A percentile compares a stretch with the other conserved stretches of the same genome.
Conservation (phyloP, 306 rosid genomes). For the Carpinus viminea region DNA sequence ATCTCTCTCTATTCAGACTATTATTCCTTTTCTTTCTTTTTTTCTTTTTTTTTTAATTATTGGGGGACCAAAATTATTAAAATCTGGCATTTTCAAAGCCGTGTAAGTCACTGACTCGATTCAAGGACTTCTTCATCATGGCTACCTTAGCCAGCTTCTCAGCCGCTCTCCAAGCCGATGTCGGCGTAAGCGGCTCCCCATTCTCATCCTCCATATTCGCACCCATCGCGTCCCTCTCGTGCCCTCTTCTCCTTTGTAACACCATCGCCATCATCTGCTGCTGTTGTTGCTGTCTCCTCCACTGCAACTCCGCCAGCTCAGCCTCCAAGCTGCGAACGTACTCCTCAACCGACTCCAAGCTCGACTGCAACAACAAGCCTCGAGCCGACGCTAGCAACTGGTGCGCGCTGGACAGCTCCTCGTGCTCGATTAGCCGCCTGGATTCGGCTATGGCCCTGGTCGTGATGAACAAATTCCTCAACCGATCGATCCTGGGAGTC, state of each 20-base stretch:
- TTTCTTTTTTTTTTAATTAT: not conserved
- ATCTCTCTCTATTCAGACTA: slow-evolving; percentile 8
- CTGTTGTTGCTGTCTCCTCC: slow-evolving; percentile 56
- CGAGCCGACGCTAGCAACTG: slow-evolving; percentile 73
- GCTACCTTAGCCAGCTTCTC: slow-evolving; percentile 87
- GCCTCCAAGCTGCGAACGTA: slow-evolving; percentile 55
- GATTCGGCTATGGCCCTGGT: slow-evolving; percentile 83
- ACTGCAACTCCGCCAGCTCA: slow-evolving; percentile 70
- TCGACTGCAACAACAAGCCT: slow-evolving; percentile 52
- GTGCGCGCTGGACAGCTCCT: slow-evolving; percentile 58
- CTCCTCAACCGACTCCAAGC: slow-evolving; percentile 41
- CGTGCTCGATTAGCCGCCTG: slow-evolving; percentile 48
- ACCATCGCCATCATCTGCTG: slow-evolving; percentile 30
- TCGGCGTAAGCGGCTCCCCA: slow-evolving; percentile 81
- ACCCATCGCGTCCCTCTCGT: slow-evolving; percentile 29
- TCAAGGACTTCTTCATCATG: slow-evolving; percentile 68
- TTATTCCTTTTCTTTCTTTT: not conserved
- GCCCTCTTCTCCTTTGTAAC: slow-evolving; percentile 54
- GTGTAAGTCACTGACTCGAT: slow-evolving; percentile 75
- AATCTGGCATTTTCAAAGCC: slow-evolving; percentile 93
- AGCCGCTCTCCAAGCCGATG: slow-evolving; percentile 85
- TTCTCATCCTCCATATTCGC: slow-evolving; percentile 49
- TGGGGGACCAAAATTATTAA: slow-evolving; percentile 18
- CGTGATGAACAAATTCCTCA: slow-evolving; percentile 55
- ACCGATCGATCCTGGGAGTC: slow-evolving; percentile 36